Percentiles rank a stretch among this genome's conserved stretches.
These are phyloP conservation scores for Daedaleopsis sinensis DNA, from an alignment of 768 basidiomycete genomes.

Conservation along the genomic window DNA sequence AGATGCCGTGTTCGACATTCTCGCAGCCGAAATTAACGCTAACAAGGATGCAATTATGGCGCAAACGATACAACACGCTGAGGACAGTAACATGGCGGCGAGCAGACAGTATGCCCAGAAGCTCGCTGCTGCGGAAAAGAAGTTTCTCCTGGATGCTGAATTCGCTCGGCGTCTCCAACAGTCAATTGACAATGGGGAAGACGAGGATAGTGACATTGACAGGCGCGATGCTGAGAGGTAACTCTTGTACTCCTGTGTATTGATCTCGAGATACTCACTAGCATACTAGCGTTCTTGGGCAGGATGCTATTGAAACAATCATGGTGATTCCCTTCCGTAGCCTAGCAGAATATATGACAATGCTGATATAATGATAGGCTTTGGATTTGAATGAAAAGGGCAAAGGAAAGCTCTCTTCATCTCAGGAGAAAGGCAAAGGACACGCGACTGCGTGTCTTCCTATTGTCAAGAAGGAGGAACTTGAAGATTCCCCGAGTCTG, in stretches of 20 bases:
- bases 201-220: conserved; percentile 29
- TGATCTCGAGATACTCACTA: neutral
- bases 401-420: conserved; percentile 14
- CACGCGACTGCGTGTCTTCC: neutral
- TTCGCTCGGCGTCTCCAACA: conserved; percentile 40
- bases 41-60: conserved; percentile 37
- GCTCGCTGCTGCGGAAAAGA: conserved; percentile 41
- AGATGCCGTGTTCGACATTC: conserved; percentile 36
- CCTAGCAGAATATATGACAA: neutral
- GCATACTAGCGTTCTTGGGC: conserved; percentile 30
- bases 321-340: neutral
- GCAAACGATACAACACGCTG: conserved; percentile 35
- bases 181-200: conserved; percentile 30
- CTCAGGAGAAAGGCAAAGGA: conserved; percentile 16
- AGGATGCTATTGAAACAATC: conserved; percentile 26
- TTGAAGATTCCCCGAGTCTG: neutral
- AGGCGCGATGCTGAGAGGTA: conserved; percentile 38
- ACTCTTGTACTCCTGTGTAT: neutral
- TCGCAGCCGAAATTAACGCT: conserved; percentile 31
- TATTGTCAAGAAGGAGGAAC: conserved; percentile 5
- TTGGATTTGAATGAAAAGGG: conserved; percentile 34
- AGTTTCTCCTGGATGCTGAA: conserved; percentile 38
- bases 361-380: conserved; percentile 34
- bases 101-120: conserved; percentile 40
- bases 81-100: conserved; percentile 27